These are phyloP conservation scores for Arbutus unedo DNA, from an alignment of 148 eudicot species.

Conservation along the genomic window DNA sequence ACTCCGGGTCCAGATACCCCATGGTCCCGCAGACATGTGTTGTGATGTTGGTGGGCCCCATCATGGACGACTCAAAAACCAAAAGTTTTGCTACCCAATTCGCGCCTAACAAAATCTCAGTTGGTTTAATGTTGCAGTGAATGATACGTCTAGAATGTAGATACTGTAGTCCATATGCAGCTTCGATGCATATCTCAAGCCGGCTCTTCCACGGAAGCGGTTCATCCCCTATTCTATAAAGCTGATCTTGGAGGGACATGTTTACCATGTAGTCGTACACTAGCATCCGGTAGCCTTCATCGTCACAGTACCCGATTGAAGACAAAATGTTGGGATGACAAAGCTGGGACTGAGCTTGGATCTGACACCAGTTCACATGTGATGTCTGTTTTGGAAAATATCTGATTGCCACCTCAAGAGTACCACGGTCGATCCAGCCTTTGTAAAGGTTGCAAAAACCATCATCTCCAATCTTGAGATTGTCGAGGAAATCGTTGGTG, in stretches of 20 bases:
- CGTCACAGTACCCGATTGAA: conserved; percentile 12
- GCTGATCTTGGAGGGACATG: not conserved
- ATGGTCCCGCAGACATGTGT: not conserved
- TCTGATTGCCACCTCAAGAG: not conserved
- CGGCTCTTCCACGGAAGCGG: conserved; percentile 20
- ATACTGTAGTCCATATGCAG: conserved; percentile 20
- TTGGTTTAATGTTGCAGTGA: conserved; percentile 12
- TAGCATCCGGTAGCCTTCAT: not conserved
- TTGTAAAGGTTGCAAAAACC: not conserved
- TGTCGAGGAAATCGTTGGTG: conserved; percentile 5
- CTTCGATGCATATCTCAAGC: conserved; percentile 19
- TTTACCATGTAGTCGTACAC: conserved; percentile 9
- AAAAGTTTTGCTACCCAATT: conserved; percentile 21
- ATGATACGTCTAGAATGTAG: conserved; percentile 10
- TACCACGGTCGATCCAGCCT: not conserved
- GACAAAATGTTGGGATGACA: conserved; percentile 12
- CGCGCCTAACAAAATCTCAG: conserved; percentile 16
- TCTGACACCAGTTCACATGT: not conserved
- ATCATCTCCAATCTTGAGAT: too few relatives aligned
- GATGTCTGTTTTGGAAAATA: not conserved
- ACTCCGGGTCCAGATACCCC: conserved; percentile 18
- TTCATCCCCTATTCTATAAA: too few relatives aligned
- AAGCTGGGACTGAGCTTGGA: not conserved
- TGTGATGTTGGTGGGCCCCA: not conserved
- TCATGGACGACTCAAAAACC: not conserved